Conservation (phyloP, 495 filamentous ascomycete genomes). For the Neurospora sp. region DNA sequence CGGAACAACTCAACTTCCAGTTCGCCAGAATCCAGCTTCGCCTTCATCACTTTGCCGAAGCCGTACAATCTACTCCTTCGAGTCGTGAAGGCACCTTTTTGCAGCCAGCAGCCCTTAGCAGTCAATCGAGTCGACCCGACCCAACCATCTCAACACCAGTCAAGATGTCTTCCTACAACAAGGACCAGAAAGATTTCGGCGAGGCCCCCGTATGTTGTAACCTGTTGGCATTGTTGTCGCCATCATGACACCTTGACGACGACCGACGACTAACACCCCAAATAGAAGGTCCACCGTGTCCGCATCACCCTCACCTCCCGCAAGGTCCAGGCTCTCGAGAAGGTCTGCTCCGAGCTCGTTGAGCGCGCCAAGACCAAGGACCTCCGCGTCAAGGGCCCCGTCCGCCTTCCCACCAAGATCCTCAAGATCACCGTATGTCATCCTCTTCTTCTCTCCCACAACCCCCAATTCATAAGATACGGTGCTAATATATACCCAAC, state of each 20-base stretch:
- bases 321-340: slow-evolving; percentile 92
- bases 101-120: slow-evolving; percentile 2
- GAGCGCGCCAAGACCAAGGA: slow-evolving; percentile 98
- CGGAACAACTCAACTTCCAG: slow-evolving; percentile 1
- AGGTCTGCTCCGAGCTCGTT: slow-evolving; percentile 95
- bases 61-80: slow-evolving; percentile 36
- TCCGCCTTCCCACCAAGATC: slow-evolving; percentile 96
- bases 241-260: too few species aligned
- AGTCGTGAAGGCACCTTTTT: slow-evolving; percentile 50
- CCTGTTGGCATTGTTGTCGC: background rate
- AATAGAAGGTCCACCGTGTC: slow-evolving; percentile 92
- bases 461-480: background rate
- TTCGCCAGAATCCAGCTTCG: slow-evolving; percentile 1
- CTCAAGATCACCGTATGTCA: slow-evolving; percentile 69
- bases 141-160: slow-evolving; percentile 20
- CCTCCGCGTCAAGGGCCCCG: slow-evolving; percentile 95
- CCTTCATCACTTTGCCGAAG: slow-evolving; percentile 83
- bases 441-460: too few species aligned
- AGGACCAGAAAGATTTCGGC: slow-evolving; percentile 87
- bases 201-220: slow-evolving; percentile 29
- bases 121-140: background rate
- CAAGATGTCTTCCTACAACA: slow-evolving; percentile 85
- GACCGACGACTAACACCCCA: too few species aligned
- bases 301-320: slow-evolving; percentile 92
- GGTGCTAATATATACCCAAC: background rate